phyloP scores from a whole-genome alignment of 1,284 basidiomycete genomes.

The Sanghuangporus weigelae region DNA sequence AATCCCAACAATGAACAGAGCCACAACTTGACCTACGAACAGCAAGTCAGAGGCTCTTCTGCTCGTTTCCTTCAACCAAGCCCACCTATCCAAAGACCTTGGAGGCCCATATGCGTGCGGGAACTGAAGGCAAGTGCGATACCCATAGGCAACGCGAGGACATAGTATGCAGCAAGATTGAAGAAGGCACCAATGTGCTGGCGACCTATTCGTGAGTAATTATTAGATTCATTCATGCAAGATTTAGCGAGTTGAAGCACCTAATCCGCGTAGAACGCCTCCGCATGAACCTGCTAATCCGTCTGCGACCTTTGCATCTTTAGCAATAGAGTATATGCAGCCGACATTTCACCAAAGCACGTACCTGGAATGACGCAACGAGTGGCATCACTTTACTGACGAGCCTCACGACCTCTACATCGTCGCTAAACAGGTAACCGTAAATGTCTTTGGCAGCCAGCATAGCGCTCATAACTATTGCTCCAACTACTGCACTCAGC shows the following conservation, averaged over 20 bases:
- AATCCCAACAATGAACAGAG: slow-evolving; percentile 66
- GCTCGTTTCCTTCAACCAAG: neutral
- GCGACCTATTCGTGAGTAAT: slow-evolving; percentile 38
- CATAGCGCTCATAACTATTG: slow-evolving; percentile 54
- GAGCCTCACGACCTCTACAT: slow-evolving; percentile 51
- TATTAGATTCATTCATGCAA: neutral
- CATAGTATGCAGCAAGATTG: slow-evolving; percentile 73
- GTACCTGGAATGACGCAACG: slow-evolving; percentile 73
- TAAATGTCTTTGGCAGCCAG: slow-evolving; percentile 56
- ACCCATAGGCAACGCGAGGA: slow-evolving; percentile 67
- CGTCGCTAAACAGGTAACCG: slow-evolving; percentile 68
- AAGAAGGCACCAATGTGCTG: slow-evolving; percentile 72
- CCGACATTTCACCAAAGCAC: slow-evolving; percentile 5
- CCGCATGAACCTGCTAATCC: slow-evolving; percentile 71
- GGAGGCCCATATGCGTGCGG: slow-evolving; percentile 39
- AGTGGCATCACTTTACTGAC: slow-evolving; percentile 73
- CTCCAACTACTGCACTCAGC: slow-evolving; percentile 55
- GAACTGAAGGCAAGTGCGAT: slow-evolving; percentile 59
- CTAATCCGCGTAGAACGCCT: slow-evolving; percentile 64
- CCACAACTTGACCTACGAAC: slow-evolving; percentile 59
- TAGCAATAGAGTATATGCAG: neutral
- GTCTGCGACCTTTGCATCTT: slow-evolving; percentile 47
- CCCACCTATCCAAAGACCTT: slow-evolving; percentile 64
- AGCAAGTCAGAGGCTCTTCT: neutral
- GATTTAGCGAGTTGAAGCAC: slow-evolving; percentile 26